Conservation (phyloP, 2,329 filamentous ascomycete genomes). For the Pyrenophora teres region DNA sequence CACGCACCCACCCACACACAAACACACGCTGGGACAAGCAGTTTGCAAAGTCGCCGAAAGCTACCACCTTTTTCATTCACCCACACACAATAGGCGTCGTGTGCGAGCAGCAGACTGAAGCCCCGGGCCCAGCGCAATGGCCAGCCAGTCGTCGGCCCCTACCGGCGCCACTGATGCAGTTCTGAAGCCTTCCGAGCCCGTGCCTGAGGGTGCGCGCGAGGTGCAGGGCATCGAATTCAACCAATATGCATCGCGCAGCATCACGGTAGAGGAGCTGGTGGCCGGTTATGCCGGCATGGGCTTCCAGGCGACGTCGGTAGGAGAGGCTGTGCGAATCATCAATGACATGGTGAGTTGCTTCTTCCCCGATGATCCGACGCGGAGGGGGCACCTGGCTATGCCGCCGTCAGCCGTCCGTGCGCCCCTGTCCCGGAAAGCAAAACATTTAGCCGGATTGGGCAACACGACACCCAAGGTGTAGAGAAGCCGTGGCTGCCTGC, state of each 20-base stretch:
- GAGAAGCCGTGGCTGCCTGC: constrained; percentile 30
- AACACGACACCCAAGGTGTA: constrained; percentile 27
- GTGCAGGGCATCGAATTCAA: constrained; percentile 95
- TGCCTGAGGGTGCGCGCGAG: constrained; percentile 76
- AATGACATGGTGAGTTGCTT: constrained; percentile 79
- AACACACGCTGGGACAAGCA: neutral
- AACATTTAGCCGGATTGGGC: constrained; percentile 42
- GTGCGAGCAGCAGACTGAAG: constrained; percentile 4
- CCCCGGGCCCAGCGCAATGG: neutral
- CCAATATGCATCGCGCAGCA: constrained; percentile 70
- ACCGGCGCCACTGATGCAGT: constrained; percentile 72
- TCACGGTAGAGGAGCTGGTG: constrained; percentile 85
- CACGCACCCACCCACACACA: neutral
- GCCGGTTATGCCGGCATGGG: constrained; percentile 84
- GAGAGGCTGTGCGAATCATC: constrained; percentile 87
- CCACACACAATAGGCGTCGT: neutral
- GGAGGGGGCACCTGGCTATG: constrained; percentile 13
- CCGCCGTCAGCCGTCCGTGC: constrained; percentile 28
- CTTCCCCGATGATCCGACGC: constrained; percentile 10
- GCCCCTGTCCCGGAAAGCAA: constrained; percentile 21
- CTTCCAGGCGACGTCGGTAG: constrained; percentile 79
- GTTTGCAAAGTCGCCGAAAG: constrained; percentile 4
- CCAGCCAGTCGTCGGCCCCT: constrained; percentile 43
- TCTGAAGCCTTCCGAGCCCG: constrained; percentile 78
- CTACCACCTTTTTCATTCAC: neutral